Evolutionary conservation across 176 grass and related monocot species (phyloP), one percentile per base, ranked within the genome.

Genomic region (Paspalum notatum): DNA sequence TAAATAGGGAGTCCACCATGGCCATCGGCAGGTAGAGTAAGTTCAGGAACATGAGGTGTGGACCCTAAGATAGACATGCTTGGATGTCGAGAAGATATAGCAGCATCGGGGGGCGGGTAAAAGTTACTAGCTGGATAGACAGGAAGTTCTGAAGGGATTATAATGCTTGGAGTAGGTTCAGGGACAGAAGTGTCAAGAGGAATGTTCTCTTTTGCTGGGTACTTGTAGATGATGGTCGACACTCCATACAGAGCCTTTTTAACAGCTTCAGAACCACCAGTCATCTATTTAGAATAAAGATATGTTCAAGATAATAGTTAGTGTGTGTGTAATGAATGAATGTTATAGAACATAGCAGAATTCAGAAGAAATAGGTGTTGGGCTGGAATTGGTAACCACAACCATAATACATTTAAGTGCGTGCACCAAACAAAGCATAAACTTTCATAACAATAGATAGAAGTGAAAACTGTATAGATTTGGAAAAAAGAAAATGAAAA

Each of bases 191-290:
- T 87, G 77, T 99, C 91, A 46, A 99, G 88, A 76, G 90, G 73
- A 69, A 99, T 96, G 16, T 68, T 88, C 86, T 99, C 97, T 76
- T 91, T 99, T 37, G 97, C 84, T 79, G 84, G 76, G 56, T 85
- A 88, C 42, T 96, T 99, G 85, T 89, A 99, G 72, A 99, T 90
- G 55, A 99, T 91, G 64, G 93, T 76, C 78, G 97, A 99, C 81
- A 96, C 71, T 42, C 87, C 84, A 77, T 89, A 86, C 68, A 99
- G 83, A 2, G 93, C 97, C 60, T 83, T 93, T 74, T 84, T 90
- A 68, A 99, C 93, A 78, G 93, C 89, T 75, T 91, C 85, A 71
- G 88, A 63, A 84, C 89, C 80, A 60, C 96, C 97, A 67, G 71
- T 84, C 80, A 99, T 99, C 97, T 99, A 80, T 74, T 79, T 63